phyloP scores from a whole-genome alignment of 306 rosid species.

The Dalbergia cultrata region DNA sequence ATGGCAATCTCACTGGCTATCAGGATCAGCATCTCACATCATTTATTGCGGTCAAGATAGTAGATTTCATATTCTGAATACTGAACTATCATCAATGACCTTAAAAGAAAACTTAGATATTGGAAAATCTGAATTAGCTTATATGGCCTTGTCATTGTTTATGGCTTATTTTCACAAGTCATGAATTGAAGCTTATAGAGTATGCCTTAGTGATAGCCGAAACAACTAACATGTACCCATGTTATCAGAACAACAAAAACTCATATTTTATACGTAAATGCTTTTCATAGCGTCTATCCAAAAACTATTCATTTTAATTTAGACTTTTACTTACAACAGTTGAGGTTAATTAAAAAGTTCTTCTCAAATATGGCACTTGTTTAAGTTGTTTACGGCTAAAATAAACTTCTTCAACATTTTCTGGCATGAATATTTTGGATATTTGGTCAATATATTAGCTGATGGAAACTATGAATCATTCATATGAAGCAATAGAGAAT shows the following conservation, averaged over 20 bases:
- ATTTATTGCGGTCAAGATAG: neutral
- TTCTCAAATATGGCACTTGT: neutral
- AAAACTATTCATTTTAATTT: neutral
- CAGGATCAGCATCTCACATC: neutral
- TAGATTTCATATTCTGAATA: slow-evolving; percentile 1
- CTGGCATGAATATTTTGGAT: neutral
- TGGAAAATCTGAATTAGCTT: neutral
- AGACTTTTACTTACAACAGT: neutral
- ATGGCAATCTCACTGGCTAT: neutral
- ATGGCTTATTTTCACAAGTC: neutral
- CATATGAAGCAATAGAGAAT: slow-evolving; percentile 4
- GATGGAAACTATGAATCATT: slow-evolving; percentile 3
- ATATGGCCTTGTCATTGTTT: neutral
- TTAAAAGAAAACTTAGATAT: neutral
- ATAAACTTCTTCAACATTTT: neutral
- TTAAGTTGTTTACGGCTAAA: slow-evolving; percentile 4
- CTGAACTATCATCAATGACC: slow-evolving; percentile 9
- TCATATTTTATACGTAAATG: neutral
- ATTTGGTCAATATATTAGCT: neutral
- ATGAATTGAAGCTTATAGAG: neutral
- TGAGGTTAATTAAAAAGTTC: neutral
- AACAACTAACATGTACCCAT: neutral
- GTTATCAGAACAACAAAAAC: neutral
- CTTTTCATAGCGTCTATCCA: neutral
- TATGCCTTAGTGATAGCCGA: neutral